Conservation (phyloP, 805 yeast genomes). For the Zygotorulaspora florentina region DNA sequence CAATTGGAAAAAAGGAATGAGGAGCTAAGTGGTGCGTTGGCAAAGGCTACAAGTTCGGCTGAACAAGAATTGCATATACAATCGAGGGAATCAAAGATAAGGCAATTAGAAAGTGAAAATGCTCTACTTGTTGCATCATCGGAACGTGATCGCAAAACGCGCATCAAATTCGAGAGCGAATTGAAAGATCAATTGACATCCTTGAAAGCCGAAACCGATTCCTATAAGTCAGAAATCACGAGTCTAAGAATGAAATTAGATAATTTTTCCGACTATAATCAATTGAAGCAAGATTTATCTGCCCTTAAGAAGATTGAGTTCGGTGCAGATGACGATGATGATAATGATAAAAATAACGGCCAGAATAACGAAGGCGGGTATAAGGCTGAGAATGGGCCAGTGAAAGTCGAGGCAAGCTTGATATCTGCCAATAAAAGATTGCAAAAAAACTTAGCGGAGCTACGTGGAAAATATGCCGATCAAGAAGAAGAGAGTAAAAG, state of each 20-base stretch:
- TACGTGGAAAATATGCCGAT: conserved; percentile 55
- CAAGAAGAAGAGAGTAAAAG: conserved; percentile 38
- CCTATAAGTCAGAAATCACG: conserved; percentile 48
- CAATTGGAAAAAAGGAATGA: conserved; percentile 78
- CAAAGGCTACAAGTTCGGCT: conserved; percentile 45
- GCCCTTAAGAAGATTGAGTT: conserved; percentile 73
- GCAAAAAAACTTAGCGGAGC: conserved; percentile 62
- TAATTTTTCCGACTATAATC: conserved; percentile 67
- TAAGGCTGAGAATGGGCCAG: conserved; percentile 17
- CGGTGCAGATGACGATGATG: conserved; percentile 45
- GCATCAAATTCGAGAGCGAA: conserved; percentile 16
- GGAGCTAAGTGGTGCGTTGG: conserved; percentile 61
- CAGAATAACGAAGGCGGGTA: conserved; percentile 32
- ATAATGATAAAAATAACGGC: conserved; percentile 26
- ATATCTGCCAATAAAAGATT: conserved; percentile 68
- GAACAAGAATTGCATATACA: conserved; percentile 42
- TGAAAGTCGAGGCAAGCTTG: conserved; percentile 53
- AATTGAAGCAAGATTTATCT: conserved; percentile 69
- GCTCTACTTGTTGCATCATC: conserved; percentile 38
- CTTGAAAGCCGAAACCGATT: conserved; percentile 43
- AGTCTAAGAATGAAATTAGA: conserved; percentile 47
- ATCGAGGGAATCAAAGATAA: conserved; percentile 40
- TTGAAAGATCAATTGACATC: conserved; percentile 37
- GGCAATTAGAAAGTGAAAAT: conserved; percentile 64
- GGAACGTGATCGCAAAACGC: conserved; percentile 27